Base-by-base conservation (phyloP, 139 green algal genomes). In the Tetraselmis chui region DNA sequence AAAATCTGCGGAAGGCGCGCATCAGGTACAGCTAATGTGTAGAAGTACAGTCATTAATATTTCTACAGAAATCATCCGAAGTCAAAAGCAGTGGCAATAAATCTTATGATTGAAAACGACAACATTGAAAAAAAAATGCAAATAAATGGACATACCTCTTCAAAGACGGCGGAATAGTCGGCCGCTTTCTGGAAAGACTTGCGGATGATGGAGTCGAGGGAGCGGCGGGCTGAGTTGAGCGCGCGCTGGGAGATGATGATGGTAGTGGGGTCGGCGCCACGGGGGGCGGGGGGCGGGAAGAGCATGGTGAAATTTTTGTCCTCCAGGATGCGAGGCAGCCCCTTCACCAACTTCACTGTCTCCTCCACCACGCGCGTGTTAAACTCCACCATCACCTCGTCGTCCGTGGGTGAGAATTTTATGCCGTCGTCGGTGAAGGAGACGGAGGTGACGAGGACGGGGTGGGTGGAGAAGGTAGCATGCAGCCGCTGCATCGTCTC, bases 351-450 rank as follows among this genome's bases (percentile, higher is more conserved):
- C 58, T 84, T 32, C 31, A 86, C 83, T 27, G 89, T 82, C 18
- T 76, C 80, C 30, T 91, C 87, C 58, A 91, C 84, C 76, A 91
- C 29, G 32, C 89, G 76, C 5, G 31, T 81, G 0, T 81, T 80
- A 22, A 91, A 85, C 25, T 82, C 79, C 79, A 75, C 27, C 58
- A 31, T 59, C 25, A 82, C 58, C 28, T 59, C 23, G 27, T 82
- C 79, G 2, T 82, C 79, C 22, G 59, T 30, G 2, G 31, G 79
- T 11, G 28, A 28, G 29, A 82, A 82, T 25, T 32, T 5, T 31
- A 82, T 77, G 45, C 79, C 29, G 2, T 59, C 32, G 24, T 82
- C 79, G 5, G 79, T 31, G n/a, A 82, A 82, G 22, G 28, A n/a
- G 2, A 82, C 79, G 45, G 25, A 29, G 22, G 31, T 77, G 22